Evolutionary conservation across 139 green algal species (phyloP).

Genomic region (Chlamydomonas asymmetrica): DNA sequence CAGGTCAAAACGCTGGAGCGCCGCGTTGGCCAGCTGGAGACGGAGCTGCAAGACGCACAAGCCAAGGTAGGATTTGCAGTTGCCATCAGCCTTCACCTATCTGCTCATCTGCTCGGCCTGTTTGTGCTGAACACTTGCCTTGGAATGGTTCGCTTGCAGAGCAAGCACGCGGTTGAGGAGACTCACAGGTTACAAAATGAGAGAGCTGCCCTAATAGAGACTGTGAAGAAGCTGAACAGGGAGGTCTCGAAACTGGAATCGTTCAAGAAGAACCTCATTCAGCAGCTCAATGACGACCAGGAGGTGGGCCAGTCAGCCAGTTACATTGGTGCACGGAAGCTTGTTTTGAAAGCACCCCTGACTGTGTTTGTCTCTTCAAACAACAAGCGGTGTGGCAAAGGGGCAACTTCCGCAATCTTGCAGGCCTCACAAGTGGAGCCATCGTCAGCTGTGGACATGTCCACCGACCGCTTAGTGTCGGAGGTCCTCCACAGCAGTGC

Average conservation of each 20-base stretch:
- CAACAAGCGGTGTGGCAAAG: not conserved
- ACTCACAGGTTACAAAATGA: constrained; percentile 61
- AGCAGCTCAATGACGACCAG: constrained; percentile 69
- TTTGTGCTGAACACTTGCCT: not conserved
- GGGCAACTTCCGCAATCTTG: not conserved
- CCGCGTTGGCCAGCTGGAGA: constrained; percentile 41
- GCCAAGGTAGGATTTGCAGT: constrained; percentile 55
- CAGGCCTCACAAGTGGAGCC: not conserved
- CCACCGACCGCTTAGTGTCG: constrained; percentile 53
- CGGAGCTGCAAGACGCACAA: constrained; percentile 49
- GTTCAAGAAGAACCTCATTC: constrained; percentile 79
- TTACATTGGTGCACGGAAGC: not conserved
- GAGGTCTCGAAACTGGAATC: constrained; percentile 73
- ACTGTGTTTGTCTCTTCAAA: not conserved
- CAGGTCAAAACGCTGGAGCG: constrained; percentile 53
- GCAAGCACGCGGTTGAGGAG: constrained; percentile 50
- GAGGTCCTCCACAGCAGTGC: constrained; percentile 51
- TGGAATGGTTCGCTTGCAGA: constrained; percentile 32
- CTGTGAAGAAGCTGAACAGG: constrained; percentile 78
- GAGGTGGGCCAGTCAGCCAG: constrained; percentile 31
- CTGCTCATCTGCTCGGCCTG: no score
- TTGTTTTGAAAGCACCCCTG: no score
- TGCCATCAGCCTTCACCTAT: no score
- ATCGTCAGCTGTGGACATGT: constrained; percentile 43
- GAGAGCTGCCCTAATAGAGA: constrained; percentile 72